phyloP scores from a whole-genome alignment of 805 yeast species.

The Hanseniaspora clermontiae region DNA sequence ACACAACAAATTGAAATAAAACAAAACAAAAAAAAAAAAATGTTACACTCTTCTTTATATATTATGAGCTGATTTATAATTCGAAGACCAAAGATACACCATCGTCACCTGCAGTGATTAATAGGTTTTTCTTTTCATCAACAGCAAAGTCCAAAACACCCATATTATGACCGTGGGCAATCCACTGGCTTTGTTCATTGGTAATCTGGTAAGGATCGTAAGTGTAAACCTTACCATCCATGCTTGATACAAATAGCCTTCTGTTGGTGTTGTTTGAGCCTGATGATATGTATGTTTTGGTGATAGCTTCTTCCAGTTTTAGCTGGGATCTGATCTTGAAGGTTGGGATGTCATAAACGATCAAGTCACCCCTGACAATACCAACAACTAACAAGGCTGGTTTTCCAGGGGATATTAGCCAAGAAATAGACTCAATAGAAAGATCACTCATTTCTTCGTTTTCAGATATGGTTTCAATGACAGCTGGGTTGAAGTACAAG shows the following conservation, averaged over 20 bases:
- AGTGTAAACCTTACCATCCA: constrained; percentile 74
- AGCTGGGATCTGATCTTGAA: constrained; percentile 75
- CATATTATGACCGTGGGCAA: constrained; percentile 84
- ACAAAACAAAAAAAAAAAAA: neutral
- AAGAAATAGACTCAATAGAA: constrained; percentile 67
- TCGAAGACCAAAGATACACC: constrained; percentile 74
- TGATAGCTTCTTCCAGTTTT: constrained; percentile 66
- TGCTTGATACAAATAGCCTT: constrained; percentile 54
- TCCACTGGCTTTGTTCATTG: constrained; percentile 39
- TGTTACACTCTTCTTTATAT: neutral
- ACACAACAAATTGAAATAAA: too few species aligned
- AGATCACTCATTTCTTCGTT: constrained; percentile 47
- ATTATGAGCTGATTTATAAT: constrained; percentile 19
- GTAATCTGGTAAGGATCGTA: constrained; percentile 66
- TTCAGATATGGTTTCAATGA: constrained; percentile 43
- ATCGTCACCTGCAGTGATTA: constrained; percentile 93
- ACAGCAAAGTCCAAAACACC: constrained; percentile 71
- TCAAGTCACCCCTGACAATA: constrained; percentile 74
- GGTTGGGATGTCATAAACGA: constrained; percentile 66
- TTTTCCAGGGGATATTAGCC: constrained; percentile 43
- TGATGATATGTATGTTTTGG: constrained; percentile 33
- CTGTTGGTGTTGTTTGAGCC: constrained; percentile 46
- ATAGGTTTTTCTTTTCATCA: constrained; percentile 34
- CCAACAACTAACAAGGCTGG: constrained; percentile 71
- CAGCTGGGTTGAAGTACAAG: constrained; percentile 45